Base-by-base conservation (phyloP, 2,329 filamentous ascomycete genomes). In the Penicillium sp. region DNA sequence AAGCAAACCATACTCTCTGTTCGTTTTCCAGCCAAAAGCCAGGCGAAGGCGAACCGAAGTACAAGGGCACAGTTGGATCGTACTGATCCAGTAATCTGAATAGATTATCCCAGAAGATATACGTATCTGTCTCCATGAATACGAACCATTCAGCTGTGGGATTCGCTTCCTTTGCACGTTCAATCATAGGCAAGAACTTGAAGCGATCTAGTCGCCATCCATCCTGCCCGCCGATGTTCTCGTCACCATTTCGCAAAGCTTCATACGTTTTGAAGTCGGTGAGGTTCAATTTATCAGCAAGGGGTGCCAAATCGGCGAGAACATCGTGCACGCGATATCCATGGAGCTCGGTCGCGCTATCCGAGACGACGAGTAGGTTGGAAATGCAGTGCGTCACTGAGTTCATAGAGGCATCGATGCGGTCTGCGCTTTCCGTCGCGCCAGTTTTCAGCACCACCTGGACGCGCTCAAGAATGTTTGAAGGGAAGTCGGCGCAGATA, bases 41-140 rank as follows among this genome's bases (percentile, higher is more conserved):
- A 33, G 78, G 76, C 0, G 76, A 76, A 7, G 79, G 78, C 7
- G 81, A 80, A 8, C 82, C 82, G 52, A 83, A 75, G 64, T 84
- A 84, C 4, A 78, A 63, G 21, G 76, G 73, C 14, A 67, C 65
- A 11, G 71, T 68, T 3, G 79, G 76, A 51, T 84, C 76, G 67
- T 82, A 78, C 14, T 76, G 80, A 33, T 76, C 74, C 13, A 84
- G 74, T 56, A 81, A 79, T 16, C 79, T 80, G 58, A 83, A 79
- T 29, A 78, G 55, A 47, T 77, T 79, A 29, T 74, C 68, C 77
- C 78, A 80, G 14, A 75, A 70, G 14, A 80, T 54, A 59, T 77
- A 83, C 49, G 82, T 85, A 65, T 85, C 82, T 3, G 81, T 81
- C 62, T 85, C 82, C 47, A 82, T 79, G 66, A 84, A 83, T 52